Conservation (phyloP, 2,329 filamentous ascomycete genomes). For the Septoria linicola region DNA sequence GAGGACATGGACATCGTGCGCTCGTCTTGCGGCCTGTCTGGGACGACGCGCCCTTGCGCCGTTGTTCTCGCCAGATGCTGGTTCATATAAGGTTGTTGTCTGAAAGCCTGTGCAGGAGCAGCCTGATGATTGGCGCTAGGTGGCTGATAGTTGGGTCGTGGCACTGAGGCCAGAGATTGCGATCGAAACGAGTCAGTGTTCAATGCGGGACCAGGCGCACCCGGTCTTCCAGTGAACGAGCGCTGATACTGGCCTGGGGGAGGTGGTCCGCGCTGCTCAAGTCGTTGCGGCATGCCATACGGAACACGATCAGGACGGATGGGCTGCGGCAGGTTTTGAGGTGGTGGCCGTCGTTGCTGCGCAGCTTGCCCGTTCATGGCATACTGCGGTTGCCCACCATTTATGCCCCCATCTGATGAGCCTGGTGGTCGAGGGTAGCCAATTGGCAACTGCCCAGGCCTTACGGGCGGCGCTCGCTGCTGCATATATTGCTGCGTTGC, state of each 20-base stretch:
- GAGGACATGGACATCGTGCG: constrained; percentile 95
- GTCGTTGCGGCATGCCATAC: constrained; percentile 70
- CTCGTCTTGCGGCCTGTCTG: constrained; percentile 80
- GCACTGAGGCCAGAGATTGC: constrained; percentile 80
- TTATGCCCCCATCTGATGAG: constrained; percentile 26
- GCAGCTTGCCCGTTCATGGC: constrained; percentile 36
- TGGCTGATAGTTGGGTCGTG: constrained; percentile 71
- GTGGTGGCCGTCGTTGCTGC: constrained; percentile 43
- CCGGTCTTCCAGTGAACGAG: constrained; percentile 36
- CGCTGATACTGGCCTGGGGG: constrained; percentile 49
- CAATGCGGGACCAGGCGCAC: constrained; percentile 58
- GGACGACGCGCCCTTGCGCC: constrained; percentile 85
- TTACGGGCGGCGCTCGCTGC: constrained; percentile 61
- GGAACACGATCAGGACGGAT: constrained; percentile 63
- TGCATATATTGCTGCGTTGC: constrained; percentile 52
- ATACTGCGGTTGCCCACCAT: constrained; percentile 33
- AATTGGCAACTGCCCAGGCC: constrained; percentile 41
- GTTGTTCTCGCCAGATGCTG: constrained; percentile 71
- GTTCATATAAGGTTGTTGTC: constrained; percentile 71
- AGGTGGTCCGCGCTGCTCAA: constrained; percentile 59
- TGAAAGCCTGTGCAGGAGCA: constrained; percentile 71
- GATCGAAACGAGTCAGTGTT: constrained; percentile 86
- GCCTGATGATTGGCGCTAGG: constrained; percentile 56
- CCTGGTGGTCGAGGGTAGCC: constrained; percentile 40
- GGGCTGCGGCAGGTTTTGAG: constrained; percentile 59